Conservation (phyloP, 2,329 filamentous ascomycete genomes). For the Monosporascus sp. region DNA sequence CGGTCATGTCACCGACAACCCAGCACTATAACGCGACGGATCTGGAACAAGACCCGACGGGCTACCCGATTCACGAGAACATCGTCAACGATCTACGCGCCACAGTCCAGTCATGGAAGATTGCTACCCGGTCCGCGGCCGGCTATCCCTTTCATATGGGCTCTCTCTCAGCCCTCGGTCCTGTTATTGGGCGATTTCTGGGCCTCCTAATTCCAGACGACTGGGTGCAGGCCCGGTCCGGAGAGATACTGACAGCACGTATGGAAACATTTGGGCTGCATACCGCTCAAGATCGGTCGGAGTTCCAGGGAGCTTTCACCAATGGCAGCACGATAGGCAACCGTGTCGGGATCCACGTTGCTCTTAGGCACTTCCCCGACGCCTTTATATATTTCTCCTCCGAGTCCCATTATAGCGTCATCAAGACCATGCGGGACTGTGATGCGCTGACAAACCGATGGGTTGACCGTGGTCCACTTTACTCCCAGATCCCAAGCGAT, state of each 20-base stretch:
- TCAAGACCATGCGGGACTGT: conserved; percentile 7
- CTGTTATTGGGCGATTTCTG: conserved; percentile 5
- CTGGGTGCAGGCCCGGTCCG: conserved; percentile 1
- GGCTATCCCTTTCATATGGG: conserved; percentile 6
- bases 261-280: conserved; percentile 3
- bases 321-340: conserved; percentile 11
- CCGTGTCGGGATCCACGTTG: conserved; percentile 5
- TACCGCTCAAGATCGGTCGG: background rate
- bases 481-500: conserved; percentile 1
- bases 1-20: background rate
- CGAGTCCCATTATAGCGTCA: conserved; percentile 9
- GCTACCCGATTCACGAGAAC: background rate
- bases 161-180: conserved; percentile 7
- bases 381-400: conserved; percentile 7
- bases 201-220: conserved; percentile 1
- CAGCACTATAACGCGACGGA: background rate
- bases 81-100: background rate
- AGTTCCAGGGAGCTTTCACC: conserved; percentile 7
- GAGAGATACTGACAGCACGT: conserved; percentile 1
- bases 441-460: conserved; percentile 6
- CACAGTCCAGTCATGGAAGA: conserved; percentile 6
- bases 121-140: conserved; percentile 3
- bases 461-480: background rate
- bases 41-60: no score
- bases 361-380: conserved; percentile 4